Base-by-base conservation (phyloP, 768 basidiomycete genomes). In the Podaxis carcinomalis region DNA sequence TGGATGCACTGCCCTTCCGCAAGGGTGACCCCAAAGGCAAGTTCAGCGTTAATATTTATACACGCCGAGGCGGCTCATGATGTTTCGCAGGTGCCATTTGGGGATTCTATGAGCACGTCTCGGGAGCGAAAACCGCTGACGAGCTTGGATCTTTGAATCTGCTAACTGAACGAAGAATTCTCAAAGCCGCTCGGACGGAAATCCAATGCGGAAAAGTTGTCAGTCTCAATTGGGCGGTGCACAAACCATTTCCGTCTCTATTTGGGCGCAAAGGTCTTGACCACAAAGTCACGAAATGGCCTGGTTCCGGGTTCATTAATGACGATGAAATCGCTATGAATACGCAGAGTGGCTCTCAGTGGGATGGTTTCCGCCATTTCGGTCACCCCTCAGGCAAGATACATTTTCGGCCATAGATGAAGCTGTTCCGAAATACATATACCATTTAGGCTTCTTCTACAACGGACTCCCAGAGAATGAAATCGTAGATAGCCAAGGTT, bases 81-180 rank as follows among this genome's bases (percentile, higher is more conserved):
- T 28, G 23, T 1, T 46, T 11, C 7, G 23, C 36, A 69, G 68
- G 65, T 7, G 68, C 68, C 23, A 66, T 69, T 25, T 69, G 68
- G 68, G 68, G 68, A 28, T 69, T 69, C 55, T 69, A 69, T 62
- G 68, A 69, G 23, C 64, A 67, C 40, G 56, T 69, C 25, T 67
- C 66, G 9, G 42, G 62, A 1, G 55, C 66, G 4, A 25, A 58
- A 28, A 16, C 51, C 4, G 53, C 51, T 53, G 68, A 69, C 47
- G 67, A 69, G 42, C 62, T 69, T 28, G 68, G 68, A 5, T 49
- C 68, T 1, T 64, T 69, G 51, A 69, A 69, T 49, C 59, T 69
- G 3, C 63, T 69, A 51, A 69, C 68, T 4, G 60, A 67, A 3
- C 44, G 58, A 37, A 63, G 68, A 5, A 68, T 69, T 27, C 54